A percentile compares a stretch with the other conserved stretches of the same genome.
phyloP scores from a whole-genome alignment of 495 filamentous ascomycete species.

The Daldinia caldariorum region DNA sequence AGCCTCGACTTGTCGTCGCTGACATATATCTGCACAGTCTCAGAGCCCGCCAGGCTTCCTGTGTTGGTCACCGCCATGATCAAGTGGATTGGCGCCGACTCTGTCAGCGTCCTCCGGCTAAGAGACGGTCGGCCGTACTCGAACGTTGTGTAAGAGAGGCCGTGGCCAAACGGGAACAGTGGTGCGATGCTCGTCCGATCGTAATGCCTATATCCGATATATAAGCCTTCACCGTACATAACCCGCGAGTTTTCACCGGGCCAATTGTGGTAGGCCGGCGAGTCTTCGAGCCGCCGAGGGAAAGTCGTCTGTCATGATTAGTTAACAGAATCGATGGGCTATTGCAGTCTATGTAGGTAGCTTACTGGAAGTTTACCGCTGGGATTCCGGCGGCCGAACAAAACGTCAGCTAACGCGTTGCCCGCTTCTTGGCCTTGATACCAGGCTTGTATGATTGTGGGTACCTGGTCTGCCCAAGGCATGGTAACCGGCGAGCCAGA shows the following conservation, averaged over 20 bases:
- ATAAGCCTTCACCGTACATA: constrained; percentile 85
- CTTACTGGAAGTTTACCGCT: constrained; percentile 82
- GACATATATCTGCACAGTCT: constrained; percentile 84
- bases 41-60: constrained; percentile 70
- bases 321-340: background rate
- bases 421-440: constrained; percentile 91
- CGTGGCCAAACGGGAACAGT: constrained; percentile 84
- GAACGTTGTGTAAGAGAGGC: constrained; percentile 84
- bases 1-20: constrained; percentile 62
- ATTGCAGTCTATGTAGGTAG: background rate
- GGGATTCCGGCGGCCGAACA: constrained; percentile 85
- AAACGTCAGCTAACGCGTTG: constrained; percentile 82
- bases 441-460: constrained; percentile 79
- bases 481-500: constrained; percentile 86
- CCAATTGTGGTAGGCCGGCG: constrained; percentile 86
- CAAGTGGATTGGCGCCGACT: constrained; percentile 66
- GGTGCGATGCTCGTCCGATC: constrained; percentile 72
- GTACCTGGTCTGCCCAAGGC: constrained; percentile 77
- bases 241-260: constrained; percentile 80
- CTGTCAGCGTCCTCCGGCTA: constrained; percentile 57
- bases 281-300: constrained; percentile 78
- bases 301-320: constrained; percentile 65
- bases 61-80: constrained; percentile 75
- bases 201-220: constrained; percentile 86
- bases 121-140: constrained; percentile 70